Percentiles rank a stretch among this genome's conserved stretches.
Evolutionary conservation across 768 basidiomycete species (phyloP).

Genomic region (Mycena galopus): DNA sequence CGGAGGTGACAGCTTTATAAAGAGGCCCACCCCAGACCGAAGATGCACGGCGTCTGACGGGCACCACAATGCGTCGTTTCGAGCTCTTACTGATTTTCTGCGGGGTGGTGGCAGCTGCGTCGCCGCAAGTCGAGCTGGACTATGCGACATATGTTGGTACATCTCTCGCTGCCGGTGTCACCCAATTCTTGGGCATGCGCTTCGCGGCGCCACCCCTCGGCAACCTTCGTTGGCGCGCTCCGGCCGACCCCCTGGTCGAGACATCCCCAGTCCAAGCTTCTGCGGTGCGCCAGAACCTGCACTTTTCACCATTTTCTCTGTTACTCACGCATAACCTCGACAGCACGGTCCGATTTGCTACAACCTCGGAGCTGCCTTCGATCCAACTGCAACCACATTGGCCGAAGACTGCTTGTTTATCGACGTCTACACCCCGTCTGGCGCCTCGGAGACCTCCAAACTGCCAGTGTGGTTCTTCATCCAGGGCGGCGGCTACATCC

Average conservation of each 20-base stretch:
- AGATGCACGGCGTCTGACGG: not conserved
- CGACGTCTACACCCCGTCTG: slow-evolving; percentile 27
- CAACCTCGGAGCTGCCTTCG: slow-evolving; percentile 22
- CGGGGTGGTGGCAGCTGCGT: slow-evolving; percentile 12
- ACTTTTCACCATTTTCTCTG: slow-evolving; percentile 1
- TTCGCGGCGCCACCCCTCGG: slow-evolving; percentile 28
- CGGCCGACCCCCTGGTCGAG: slow-evolving; percentile 22
- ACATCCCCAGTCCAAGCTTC: slow-evolving; percentile 19
- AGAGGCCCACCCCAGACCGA: slow-evolving; percentile 14
- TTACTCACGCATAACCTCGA: slow-evolving; percentile 16
- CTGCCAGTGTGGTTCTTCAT: slow-evolving; percentile 30
- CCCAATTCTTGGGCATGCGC: slow-evolving; percentile 27
- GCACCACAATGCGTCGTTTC: slow-evolving; percentile 19
- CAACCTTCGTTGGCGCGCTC: slow-evolving; percentile 23
- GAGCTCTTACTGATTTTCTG: slow-evolving; percentile 6
- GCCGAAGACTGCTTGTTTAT: slow-evolving; percentile 28
- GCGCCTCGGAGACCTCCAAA: slow-evolving; percentile 21
- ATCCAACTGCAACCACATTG: slow-evolving; percentile 18
- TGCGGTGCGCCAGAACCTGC: slow-evolving; percentile 17
- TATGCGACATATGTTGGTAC: slow-evolving; percentile 26
- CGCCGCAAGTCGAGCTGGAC: slow-evolving; percentile 24
- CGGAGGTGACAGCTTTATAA: slow-evolving; percentile 9
- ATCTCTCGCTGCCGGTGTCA: slow-evolving; percentile 20
- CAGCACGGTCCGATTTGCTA: slow-evolving; percentile 28
- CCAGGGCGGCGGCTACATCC: slow-evolving; percentile 27